Conservation (phyloP, 495 filamentous ascomycete genomes). For the Aspergillus carlsbadensis region DNA sequence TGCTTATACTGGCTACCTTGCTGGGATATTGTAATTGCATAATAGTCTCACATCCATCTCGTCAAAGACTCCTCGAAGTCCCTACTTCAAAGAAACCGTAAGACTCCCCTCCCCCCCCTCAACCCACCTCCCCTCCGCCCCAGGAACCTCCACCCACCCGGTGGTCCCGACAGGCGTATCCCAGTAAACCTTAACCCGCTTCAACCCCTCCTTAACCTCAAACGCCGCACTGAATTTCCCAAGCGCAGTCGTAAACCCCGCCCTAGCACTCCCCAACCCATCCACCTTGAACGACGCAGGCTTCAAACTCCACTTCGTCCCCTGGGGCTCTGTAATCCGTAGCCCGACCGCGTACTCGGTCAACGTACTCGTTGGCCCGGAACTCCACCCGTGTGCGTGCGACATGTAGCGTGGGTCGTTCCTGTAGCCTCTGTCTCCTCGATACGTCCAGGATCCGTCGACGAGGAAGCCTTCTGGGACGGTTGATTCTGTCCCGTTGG, state of each 20-base stretch:
- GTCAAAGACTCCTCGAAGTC: no score
- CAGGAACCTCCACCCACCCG: neutral
- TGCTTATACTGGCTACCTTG: no score
- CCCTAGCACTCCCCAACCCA: constrained; percentile 49
- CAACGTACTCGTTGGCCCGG: constrained; percentile 57
- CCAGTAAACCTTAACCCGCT: neutral
- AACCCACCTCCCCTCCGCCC: neutral
- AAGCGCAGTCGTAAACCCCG: constrained; percentile 54
- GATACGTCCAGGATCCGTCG: constrained; percentile 57
- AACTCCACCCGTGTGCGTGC: constrained; percentile 63
- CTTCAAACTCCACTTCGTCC: constrained; percentile 49
- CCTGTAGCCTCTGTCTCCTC: constrained; percentile 41
- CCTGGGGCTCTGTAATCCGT: constrained; percentile 44
- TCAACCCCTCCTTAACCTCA: neutral
- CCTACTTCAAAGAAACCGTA: neutral
- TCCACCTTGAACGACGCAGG: constrained; percentile 43
- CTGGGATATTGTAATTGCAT: no score
- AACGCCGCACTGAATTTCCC: constrained; percentile 46
- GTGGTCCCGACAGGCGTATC: neutral
- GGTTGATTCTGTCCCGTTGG: constrained; percentile 60
- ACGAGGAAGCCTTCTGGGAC: constrained; percentile 58
- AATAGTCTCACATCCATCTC: no score
- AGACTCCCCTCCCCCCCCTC: neutral
- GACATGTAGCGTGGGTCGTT: constrained; percentile 40
- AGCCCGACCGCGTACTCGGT: constrained; percentile 56